These are phyloP conservation scores for Zelopaecilomyces penicillatus DNA, from an alignment of 2,329 filamentous ascomycete genomes.

Conservation along the genomic window DNA sequence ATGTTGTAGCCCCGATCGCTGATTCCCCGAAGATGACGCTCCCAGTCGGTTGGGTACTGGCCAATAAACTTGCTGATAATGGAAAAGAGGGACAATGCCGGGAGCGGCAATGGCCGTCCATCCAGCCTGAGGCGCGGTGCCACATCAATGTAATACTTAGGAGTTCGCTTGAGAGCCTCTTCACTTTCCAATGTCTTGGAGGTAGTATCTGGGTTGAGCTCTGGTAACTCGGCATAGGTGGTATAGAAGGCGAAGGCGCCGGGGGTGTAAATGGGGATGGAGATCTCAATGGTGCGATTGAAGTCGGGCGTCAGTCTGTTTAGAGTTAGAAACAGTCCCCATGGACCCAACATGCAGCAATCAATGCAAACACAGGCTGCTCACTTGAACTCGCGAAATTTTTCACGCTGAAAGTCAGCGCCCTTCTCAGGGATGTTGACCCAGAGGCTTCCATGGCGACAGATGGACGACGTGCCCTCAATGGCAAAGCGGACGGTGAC, in stretches of 20 bases:
- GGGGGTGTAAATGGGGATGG: conserved; percentile 71
- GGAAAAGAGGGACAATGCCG: conserved; percentile 86
- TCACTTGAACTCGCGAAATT: conserved; percentile 85
- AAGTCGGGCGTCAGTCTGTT: conserved; percentile 79
- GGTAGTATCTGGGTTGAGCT: conserved; percentile 34
- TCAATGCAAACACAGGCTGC: conserved; percentile 19
- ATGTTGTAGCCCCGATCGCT: conserved; percentile 93
- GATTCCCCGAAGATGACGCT: conserved; percentile 80
- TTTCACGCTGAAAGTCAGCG: conserved; percentile 64
- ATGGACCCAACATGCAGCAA: conserved; percentile 4
- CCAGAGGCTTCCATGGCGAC: conserved; percentile 89
- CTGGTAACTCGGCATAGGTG: conserved; percentile 80
- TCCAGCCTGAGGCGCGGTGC: conserved; percentile 71
- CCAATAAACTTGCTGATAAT: conserved; percentile 98
- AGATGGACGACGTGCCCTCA: conserved; percentile 92
- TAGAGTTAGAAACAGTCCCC: neutral
- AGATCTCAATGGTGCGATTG: conserved; percentile 83
- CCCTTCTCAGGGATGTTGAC: conserved; percentile 83
- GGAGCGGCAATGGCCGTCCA: conserved; percentile 65
- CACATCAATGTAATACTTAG: conserved; percentile 87
- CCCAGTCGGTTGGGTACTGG: conserved; percentile 80
- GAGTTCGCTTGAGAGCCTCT: conserved; percentile 53
- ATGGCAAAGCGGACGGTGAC: conserved; percentile 83
- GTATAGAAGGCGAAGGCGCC: conserved; percentile 93
- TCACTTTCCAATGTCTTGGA: conserved; percentile 23